Conservation (phyloP, 1,139 yeast genomes). For the Protomyces inundatus region DNA sequence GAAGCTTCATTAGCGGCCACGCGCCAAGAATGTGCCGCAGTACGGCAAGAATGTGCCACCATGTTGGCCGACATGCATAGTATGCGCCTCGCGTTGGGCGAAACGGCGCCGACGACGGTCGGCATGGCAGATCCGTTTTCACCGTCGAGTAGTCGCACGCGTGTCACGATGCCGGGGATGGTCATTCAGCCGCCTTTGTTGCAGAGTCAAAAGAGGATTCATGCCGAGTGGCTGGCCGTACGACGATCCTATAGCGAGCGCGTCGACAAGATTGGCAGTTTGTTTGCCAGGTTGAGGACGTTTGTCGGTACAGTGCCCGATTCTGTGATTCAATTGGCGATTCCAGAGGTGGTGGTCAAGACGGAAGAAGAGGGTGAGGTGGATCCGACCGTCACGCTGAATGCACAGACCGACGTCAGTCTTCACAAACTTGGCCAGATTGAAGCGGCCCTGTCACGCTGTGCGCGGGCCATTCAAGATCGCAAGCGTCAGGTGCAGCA, state of each 20-base stretch:
- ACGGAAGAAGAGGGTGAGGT: neutral
- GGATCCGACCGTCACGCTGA: neutral
- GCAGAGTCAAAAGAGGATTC: conserved; percentile 10
- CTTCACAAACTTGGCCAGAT: conserved; percentile 11
- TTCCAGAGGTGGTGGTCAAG: neutral
- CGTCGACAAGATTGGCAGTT: neutral
- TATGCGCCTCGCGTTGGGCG: conserved; percentile 20
- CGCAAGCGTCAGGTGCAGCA: conserved; percentile 12
- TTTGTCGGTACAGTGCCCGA: neutral
- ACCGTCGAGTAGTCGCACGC: neutral
- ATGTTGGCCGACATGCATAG: conserved; percentile 15
- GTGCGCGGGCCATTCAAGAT: neutral
- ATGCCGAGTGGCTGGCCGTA: conserved; percentile 9
- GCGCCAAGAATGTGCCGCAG: conserved; percentile 11
- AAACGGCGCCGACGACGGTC: neutral
- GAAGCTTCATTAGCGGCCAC: conserved; percentile 16
- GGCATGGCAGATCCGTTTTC: conserved; percentile 12
- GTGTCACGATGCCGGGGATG: neutral
- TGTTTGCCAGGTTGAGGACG: neutral
- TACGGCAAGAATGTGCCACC: conserved; percentile 8
- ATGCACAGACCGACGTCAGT: conserved; percentile 2
- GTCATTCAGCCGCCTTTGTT: conserved; percentile 10
- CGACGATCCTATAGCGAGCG: conserved; percentile 7
- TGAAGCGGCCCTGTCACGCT: conserved; percentile 5
- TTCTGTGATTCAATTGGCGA: neutral